Evolutionary conservation across 495 filamentous ascomycete species (phyloP), one percentile per base, ranked within the genome.

Genomic region (Hypomontagnella submonticulosa): DNA sequence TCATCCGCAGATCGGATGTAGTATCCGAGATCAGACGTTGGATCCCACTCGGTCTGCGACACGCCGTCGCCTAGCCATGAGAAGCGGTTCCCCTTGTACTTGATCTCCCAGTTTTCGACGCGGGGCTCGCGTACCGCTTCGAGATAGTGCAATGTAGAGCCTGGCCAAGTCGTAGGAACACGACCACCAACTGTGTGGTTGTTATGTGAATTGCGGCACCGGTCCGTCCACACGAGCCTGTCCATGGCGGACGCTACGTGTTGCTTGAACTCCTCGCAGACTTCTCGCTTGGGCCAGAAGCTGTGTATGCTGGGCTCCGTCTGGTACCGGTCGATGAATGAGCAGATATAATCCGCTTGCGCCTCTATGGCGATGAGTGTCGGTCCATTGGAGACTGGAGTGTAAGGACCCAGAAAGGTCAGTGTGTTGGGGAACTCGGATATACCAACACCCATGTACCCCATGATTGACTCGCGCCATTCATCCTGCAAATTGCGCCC

Each of bases 171-270:
- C 5, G 77, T 79, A 16, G 77, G 80, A 12, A 83, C 75, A 8
- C 75, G 71, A 4, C 81, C 80, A 40, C 79, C 72, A 1, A 74
- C 65, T 12, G 46, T 67, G 16, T 74, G 75, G 9, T 76, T 73
- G 63, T 84, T 84, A 55, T 81, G 82, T 75, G 80, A 84, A 42
- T 77, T 81, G 46, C 73, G 72, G 54, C 81, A 83, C n/a, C 71
- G 66, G 38, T 75, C 79, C 0, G 76, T 73, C 80, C 81, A 83
- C 13, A 79, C 77, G 2, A 77, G 67, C 3, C 72, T 74, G 48
- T 81, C 78, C 63, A 81, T 75, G 38, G 79, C 73, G 38, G 77
- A 71, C 10, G 77, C 74, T 4, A 71, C 71, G 63, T 81, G 81
- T 9, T 64, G 63, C 6, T 74, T 73, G 57, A 78, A 84, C 19